A percentile compares a stretch with the other conserved stretches of the same genome.
These are phyloP conservation scores for Volvariella surrecta DNA, from an alignment of 1,284 basidiomycete genomes.

Conservation along the genomic window DNA sequence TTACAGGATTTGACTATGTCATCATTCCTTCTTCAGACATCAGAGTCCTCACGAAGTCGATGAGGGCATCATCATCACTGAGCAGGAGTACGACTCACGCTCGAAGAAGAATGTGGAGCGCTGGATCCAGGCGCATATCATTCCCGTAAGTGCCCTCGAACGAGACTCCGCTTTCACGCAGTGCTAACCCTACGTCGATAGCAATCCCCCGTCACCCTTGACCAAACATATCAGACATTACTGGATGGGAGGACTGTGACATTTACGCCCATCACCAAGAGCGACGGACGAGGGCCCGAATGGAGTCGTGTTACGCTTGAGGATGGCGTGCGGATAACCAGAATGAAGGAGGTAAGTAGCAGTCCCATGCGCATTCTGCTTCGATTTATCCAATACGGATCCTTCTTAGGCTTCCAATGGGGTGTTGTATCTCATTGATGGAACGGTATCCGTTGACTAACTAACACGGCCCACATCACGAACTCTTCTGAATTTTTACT, in stretches of 20 bases:
- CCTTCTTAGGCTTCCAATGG: constrained; percentile 54
- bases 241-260: constrained; percentile 45
- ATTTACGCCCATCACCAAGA: constrained; percentile 31
- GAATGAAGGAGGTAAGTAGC: constrained; percentile 48
- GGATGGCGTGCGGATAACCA: constrained; percentile 40
- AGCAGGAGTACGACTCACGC: constrained; percentile 50
- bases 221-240: constrained; percentile 37
- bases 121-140: constrained; percentile 69
- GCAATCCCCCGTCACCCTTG: constrained; percentile 34
- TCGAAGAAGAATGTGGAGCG: constrained; percentile 57
- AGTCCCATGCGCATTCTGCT: constrained; percentile 3
- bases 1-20: not conserved
- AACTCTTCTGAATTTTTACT: not conserved
- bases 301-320: constrained; percentile 54
- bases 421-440: constrained; percentile 63
- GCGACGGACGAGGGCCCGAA: constrained; percentile 28
- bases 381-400: constrained; percentile 5
- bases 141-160: constrained; percentile 45
- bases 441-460: constrained; percentile 30
- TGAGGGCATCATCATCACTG: constrained; percentile 42
- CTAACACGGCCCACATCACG: not conserved
- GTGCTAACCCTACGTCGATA: constrained; percentile 12
- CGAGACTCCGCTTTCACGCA: not conserved
- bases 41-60: constrained; percentile 32
- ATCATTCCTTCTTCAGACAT: constrained; percentile 31